Evolutionary conservation across 805 yeast genomes (phyloP).

Genomic region (Grigorovia yakushimaensis): DNA sequence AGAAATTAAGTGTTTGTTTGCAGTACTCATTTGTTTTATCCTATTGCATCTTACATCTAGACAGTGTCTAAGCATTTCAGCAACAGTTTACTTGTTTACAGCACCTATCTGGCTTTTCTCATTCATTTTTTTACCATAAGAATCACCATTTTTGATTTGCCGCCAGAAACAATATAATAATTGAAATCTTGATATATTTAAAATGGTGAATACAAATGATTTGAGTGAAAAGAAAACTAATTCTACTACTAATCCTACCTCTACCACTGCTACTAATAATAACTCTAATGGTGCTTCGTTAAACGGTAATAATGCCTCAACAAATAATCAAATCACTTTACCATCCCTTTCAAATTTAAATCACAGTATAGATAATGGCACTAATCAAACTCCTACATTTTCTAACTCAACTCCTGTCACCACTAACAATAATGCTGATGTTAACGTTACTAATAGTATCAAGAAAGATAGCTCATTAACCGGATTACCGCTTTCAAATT

Average conservation of each 20-base stretch:
- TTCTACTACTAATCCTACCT: too few relatives aligned
- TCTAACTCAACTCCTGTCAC: constrained; percentile 11
- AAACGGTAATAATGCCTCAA: neutral
- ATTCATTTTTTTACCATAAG: too few relatives aligned
- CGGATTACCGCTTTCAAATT: constrained; percentile 24
- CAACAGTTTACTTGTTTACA: too few relatives aligned
- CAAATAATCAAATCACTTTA: constrained; percentile 1
- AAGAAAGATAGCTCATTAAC: neutral
- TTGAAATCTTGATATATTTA: too few relatives aligned
- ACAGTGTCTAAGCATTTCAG: too few relatives aligned
- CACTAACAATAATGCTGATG: constrained; percentile 3
- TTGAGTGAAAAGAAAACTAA: neutral
- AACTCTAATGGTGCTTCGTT: neutral
- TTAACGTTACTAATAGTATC: neutral
- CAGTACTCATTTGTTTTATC: neutral
- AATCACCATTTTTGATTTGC: neutral
- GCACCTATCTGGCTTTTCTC: too few relatives aligned
- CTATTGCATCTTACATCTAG: too few relatives aligned
- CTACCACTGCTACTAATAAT: neutral
- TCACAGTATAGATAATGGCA: constrained; percentile 6
- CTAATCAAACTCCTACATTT: constrained; percentile 13
- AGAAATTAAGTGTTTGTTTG: too few relatives aligned
- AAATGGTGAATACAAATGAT: too few relatives aligned
- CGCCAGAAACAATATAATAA: neutral
- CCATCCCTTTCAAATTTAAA: constrained; percentile 5